Percentiles rank a stretch among this genome's conserved stretches.
Conservation (phyloP, 208 protist species). For the Acanthamoeba healyi region DNA sequence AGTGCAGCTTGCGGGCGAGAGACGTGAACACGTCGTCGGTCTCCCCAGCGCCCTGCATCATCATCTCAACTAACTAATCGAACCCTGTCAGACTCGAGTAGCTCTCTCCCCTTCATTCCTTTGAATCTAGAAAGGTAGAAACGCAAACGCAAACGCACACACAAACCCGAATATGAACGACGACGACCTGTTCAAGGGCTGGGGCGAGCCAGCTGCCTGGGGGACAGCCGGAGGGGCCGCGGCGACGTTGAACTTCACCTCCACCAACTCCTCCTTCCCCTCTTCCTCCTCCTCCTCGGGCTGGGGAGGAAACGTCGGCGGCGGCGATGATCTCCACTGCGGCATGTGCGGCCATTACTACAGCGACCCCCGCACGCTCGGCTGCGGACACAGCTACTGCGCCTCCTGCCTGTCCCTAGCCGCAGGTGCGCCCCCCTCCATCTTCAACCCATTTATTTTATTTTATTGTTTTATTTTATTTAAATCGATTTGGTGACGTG, state of each 20-base stretch:
- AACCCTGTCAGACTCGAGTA: not conserved
- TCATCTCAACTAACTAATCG: not conserved
- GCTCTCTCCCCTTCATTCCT: not conserved
- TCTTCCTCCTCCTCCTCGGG: not conserved
- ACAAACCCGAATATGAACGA: not conserved
- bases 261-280: not conserved
- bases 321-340: not conserved
- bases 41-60: not conserved
- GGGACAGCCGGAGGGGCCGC: not conserved
- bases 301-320: not conserved
- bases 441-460: not conserved
- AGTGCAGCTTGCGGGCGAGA: too few species aligned
- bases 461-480: too few species aligned
- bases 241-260: not conserved
- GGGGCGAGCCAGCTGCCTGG: not conserved
- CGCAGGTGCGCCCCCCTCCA: not conserved
- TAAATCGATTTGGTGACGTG: too few species aligned
- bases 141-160: too few species aligned
- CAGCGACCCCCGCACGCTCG: not conserved
- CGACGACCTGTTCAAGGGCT: slow-evolving; percentile 5
- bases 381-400: slow-evolving; percentile 14
- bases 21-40: not conserved
- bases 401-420: slow-evolving; percentile 3
- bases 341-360: not conserved
- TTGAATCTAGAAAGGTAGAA: too few species aligned